Evolutionary conservation across 2,329 filamentous ascomycete genomes (phyloP).

Genomic region (Capronia americana): DNA sequence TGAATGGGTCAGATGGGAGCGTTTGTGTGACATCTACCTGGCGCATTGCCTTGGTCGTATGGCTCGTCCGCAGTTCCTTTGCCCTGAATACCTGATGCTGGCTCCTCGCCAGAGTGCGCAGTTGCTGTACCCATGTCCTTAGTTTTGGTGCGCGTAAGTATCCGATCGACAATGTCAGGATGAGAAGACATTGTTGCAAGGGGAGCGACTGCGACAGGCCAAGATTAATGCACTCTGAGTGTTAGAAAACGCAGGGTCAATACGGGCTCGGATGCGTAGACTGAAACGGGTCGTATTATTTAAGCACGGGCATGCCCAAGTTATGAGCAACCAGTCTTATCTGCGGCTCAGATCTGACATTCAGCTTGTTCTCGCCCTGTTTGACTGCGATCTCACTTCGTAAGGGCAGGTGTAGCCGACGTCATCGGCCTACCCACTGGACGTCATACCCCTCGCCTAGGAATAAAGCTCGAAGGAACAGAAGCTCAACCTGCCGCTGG

Average conservation of each 20-base stretch:
- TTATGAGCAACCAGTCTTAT: constrained; percentile 5
- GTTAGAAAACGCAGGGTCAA: background rate
- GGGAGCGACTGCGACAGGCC: background rate
- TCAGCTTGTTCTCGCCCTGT: background rate
- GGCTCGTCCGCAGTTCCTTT: constrained; percentile 36
- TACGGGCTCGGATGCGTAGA: background rate
- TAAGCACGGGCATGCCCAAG: background rate
- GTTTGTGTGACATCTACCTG: constrained; percentile 23
- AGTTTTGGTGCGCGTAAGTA: constrained; percentile 18
- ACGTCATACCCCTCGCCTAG: constrained; percentile 6
- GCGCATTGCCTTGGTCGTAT: constrained; percentile 38
- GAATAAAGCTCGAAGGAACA: background rate
- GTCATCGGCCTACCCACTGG: background rate
- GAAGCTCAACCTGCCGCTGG: background rate
- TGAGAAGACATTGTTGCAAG: constrained; percentile 7
- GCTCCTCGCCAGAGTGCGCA: constrained; percentile 33
- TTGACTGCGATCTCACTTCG: background rate
- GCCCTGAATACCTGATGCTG: constrained; percentile 35
- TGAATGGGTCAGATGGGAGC: background rate
- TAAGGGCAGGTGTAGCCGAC: background rate
- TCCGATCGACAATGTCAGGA: constrained; percentile 15
- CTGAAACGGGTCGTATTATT: background rate
- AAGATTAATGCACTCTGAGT: background rate
- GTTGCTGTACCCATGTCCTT: constrained; percentile 17
- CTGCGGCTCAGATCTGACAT: background rate